A percentile compares a stretch with the other conserved stretches of the same genome.
phyloP scores from a whole-genome alignment of 768 basidiomycete species.

The Amanita brunnescens region DNA sequence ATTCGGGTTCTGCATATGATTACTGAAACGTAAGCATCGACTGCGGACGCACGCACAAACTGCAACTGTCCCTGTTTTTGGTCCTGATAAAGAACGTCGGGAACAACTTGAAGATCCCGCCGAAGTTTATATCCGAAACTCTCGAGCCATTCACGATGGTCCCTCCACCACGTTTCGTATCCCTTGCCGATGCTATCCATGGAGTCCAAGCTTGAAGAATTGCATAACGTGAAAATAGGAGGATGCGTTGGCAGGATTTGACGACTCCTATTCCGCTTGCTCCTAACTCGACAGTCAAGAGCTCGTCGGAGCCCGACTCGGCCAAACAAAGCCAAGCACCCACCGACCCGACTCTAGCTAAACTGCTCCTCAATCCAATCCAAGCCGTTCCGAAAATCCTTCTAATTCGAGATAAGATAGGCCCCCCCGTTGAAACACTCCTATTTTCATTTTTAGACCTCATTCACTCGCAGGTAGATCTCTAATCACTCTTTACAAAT shows the following conservation, averaged over 20 bases:
- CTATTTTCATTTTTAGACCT: too few species aligned
- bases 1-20: slow-evolving; percentile 1
- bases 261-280: neutral
- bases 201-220: neutral
- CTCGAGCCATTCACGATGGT: slow-evolving; percentile 19
- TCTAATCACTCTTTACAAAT: too few species aligned
- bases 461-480: too few species aligned
- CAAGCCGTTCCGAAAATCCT: too few species aligned
- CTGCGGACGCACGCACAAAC: neutral
- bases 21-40: slow-evolving; percentile 4
- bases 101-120: slow-evolving; percentile 16
- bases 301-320: too few species aligned
- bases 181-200: neutral
- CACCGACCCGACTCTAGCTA: too few species aligned
- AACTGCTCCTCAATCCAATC: too few species aligned
- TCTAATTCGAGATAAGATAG: too few species aligned
- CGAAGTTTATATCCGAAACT: slow-evolving; percentile 24
- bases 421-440: too few species aligned
- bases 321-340: too few species aligned
- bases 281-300: too few species aligned
- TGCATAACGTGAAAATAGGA: neutral
- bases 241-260: neutral
- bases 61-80: slow-evolving; percentile 1
- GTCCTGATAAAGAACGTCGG: slow-evolving; percentile 20
- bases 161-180: slow-evolving; percentile 14